Base-by-base conservation (phyloP, 1,284 basidiomycete species). In the Leccinum solheimii region DNA sequence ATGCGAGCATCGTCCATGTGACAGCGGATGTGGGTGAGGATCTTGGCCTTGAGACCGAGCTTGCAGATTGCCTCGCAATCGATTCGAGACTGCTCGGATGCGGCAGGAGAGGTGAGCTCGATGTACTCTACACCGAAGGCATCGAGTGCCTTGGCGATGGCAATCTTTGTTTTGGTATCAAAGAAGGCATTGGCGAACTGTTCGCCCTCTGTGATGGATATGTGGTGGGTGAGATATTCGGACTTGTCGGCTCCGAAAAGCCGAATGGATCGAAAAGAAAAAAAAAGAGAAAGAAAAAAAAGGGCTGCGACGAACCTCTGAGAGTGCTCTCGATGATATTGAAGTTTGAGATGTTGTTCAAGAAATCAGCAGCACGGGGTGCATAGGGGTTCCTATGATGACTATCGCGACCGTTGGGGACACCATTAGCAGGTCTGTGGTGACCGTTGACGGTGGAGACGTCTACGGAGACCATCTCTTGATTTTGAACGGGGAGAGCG, bases 141-240 rank as follows among this genome's bases (percentile, higher is more conserved):
- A 82, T 97, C 95, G 59, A 97, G 87, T 34, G 92, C 95, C 83
- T 91, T 96, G 70, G 97, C 97, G 71, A 99, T 99, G 76, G 96
- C 95, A 78, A 98, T 98, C 87, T 99, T 99, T 81, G 96, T 99
- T 84, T 97, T 96, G 76, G 95, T 96, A 77, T 97, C 96, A 78
- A 98, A 98, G 84, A 98, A 99, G 60, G 97, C 97, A 74, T 98
- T 99, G 67, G 97, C 97, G 72, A 99, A 99, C 78, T 99, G 95
- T 80, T 99, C 94, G 70, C 97, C 95, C 92, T 98, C 95, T 96
- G 73, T 10, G 10, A n/a, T 38, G 1, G 27, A 26, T 8, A 55
- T 19, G 45, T 21, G 11, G 10, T 66, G 58, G 66, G 63, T 40
- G 32, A 48, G 51, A 21, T 43, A 13, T 58, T 67, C 57, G 62